Percentiles rank a stretch among this genome's conserved stretches.
Conservation (phyloP, 2,329 filamentous ascomycete species). For the Aureobasidium sp. region DNA sequence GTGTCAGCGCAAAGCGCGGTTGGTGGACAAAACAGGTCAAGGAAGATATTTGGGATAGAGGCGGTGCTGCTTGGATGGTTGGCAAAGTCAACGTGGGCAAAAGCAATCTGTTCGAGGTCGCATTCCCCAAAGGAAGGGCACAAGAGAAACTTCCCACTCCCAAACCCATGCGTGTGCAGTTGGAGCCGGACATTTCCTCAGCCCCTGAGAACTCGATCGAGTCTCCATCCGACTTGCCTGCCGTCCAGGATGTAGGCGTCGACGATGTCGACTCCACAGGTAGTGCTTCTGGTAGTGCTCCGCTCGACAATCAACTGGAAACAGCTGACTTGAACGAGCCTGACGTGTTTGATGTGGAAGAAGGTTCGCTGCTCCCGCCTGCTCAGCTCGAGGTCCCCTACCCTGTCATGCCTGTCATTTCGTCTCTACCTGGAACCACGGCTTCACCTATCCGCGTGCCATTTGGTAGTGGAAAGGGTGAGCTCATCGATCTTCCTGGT, state of each 20-base stretch:
- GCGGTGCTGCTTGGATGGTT: conserved; percentile 88
- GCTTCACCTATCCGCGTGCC: conserved; percentile 90
- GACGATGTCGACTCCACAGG: neutral
- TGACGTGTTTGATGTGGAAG: conserved; percentile 19
- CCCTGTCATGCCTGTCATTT: conserved; percentile 78
- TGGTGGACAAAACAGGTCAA: conserved; percentile 91
- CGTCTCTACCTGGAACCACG: conserved; percentile 81
- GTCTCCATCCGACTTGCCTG: neutral
- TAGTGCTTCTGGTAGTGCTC: neutral
- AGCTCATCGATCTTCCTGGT: conserved; percentile 88
- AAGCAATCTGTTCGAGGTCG: conserved; percentile 77
- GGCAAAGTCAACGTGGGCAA: conserved; percentile 99
- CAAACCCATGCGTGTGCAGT: neutral
- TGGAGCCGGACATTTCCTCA: neutral
- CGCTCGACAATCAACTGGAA: neutral
- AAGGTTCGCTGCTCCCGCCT: conserved; percentile 59
- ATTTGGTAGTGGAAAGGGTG: conserved; percentile 77
- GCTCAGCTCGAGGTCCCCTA: conserved; percentile 63
- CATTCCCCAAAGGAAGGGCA: conserved; percentile 64
- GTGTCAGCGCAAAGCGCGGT: conserved; percentile 73
- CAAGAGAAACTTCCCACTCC: conserved; percentile 20
- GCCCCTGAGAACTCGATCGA: neutral
- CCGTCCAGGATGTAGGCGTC: neutral
- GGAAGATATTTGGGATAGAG: conserved; percentile 73
- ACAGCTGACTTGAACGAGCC: neutral